Conservation (phyloP, 345 rosid genomes). For the Citrus australasica region DNA sequence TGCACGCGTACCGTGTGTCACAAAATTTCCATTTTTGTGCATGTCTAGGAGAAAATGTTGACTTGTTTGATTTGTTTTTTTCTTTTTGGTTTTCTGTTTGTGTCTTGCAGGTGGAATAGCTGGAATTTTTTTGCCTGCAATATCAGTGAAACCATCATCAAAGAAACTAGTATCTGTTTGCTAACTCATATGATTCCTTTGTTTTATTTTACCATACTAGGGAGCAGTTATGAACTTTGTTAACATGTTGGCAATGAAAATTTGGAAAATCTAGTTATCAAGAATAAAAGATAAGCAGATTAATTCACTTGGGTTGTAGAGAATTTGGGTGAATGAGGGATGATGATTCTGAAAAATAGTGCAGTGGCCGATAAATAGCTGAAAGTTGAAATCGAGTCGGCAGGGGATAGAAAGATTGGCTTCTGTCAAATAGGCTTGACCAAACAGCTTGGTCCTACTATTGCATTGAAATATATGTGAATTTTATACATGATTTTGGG, state of each 20-base stretch:
- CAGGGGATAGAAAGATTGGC: neutral
- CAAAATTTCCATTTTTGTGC: neutral
- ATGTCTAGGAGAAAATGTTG: neutral
- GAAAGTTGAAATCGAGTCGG: neutral
- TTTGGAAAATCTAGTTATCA: neutral
- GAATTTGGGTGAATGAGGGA: neutral
- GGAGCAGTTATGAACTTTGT: neutral
- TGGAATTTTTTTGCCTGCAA: constrained; percentile 97
- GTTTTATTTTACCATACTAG: neutral
- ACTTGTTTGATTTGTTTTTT: neutral
- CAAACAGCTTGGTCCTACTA: neutral
- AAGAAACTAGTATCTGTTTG: constrained; percentile 65
- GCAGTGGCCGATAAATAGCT: neutral
- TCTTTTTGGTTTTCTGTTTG: neutral
- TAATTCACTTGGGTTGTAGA: neutral
- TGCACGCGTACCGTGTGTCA: neutral
- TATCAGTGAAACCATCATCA: constrained; percentile 77
- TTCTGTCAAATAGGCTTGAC: neutral
- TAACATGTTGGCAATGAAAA: neutral
- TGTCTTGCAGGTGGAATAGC: constrained; percentile 88
- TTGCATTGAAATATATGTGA: neutral
- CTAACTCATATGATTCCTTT: neutral
- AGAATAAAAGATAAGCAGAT: neutral
- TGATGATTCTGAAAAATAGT: neutral
- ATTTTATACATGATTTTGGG: neutral